Evolutionary conservation across 768 basidiomycete genomes (phyloP), one percentile per base, ranked within the genome.

Genomic region (Pulveroboletus ravenelii): DNA sequence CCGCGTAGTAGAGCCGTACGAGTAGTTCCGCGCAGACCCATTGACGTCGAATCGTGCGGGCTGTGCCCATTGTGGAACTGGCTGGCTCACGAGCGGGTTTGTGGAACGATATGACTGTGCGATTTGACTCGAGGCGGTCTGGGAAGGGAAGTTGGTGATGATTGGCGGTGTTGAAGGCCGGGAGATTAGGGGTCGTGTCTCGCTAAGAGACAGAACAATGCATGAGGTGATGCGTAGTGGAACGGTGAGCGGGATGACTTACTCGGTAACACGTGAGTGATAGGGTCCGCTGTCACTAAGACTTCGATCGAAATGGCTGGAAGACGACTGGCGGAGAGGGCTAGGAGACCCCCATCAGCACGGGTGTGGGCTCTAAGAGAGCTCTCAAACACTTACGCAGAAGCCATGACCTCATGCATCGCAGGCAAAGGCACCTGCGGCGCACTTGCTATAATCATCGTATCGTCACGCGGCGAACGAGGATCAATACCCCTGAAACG

Each of bases 131-230:
- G 66, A 63, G 10, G 46, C 47, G 2, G 54, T 60, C 14, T 52
- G 59, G 8, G 42, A 25, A 14, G 50, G 55, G 52, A 50, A 66
- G 30, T 38, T 54, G 47, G 66, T 70, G 32, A 56, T 51, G 41
- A 65, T 62, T 1, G 47, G 59, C 4, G 68, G 65, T 0, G 71
- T 70, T 2, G 65, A 50, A 0, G 69, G 66, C 10, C 67, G 63
- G 15, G 70, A 70, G 10, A 83, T 72, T 10, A 84, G 71, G 3
- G 83, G 82, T 12, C 68, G 72, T 0, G 72, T 71, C 67, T 84
- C 83, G 54, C 82, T 84, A 50, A 13, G 8, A 37, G 10, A 17
- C 8, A 30, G 12, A 34, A 35, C 3, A 9, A 27, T n/a, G 17
- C 1, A 29, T 61, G 10, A 56, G 53, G 29, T 13, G 1, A 23